Evolutionary conservation across 805 yeast genomes (phyloP).

Genomic region (Wickerhamomyces hampshirensis): DNA sequence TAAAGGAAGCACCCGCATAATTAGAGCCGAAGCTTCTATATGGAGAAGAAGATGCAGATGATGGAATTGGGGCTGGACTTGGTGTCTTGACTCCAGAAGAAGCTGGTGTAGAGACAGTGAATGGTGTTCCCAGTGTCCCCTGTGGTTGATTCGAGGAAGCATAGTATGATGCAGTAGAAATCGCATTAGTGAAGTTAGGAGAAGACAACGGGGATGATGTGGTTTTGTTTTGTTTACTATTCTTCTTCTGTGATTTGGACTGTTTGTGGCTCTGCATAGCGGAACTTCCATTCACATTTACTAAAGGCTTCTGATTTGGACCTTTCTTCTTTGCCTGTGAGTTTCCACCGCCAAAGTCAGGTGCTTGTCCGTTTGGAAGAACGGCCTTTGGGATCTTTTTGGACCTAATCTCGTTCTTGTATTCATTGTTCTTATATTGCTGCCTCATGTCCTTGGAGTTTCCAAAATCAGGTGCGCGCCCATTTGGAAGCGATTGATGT

Average conservation of each 20-base stretch:
- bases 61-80: neutral
- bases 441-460: too few relatives aligned
- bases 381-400: slow-evolving; percentile 7
- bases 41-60: neutral
- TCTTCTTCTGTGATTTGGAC: neutral
- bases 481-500: too few relatives aligned
- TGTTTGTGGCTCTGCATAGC: neutral
- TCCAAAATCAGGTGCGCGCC: too few relatives aligned
- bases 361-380: slow-evolving; percentile 16
- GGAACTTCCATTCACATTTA: too few relatives aligned
- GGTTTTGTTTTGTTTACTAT: neutral
- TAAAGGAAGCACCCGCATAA: slow-evolving; percentile 12
- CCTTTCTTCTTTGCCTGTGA: too few relatives aligned
- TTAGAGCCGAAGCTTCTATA: too few relatives aligned
- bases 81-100: neutral
- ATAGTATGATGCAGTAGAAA: too few relatives aligned
- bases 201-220: too few relatives aligned
- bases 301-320: too few relatives aligned
- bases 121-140: neutral
- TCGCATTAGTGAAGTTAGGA: too few relatives aligned
- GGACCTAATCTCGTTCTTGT: slow-evolving; percentile 3
- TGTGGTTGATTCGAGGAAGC: too few relatives aligned
- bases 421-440: too few relatives aligned
- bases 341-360: slow-evolving; percentile 17
- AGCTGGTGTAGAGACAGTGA: neutral